Evolutionary conservation across 106 monocot genomes (phyloP).

Genomic region (Dendrobium huoshanense): DNA sequence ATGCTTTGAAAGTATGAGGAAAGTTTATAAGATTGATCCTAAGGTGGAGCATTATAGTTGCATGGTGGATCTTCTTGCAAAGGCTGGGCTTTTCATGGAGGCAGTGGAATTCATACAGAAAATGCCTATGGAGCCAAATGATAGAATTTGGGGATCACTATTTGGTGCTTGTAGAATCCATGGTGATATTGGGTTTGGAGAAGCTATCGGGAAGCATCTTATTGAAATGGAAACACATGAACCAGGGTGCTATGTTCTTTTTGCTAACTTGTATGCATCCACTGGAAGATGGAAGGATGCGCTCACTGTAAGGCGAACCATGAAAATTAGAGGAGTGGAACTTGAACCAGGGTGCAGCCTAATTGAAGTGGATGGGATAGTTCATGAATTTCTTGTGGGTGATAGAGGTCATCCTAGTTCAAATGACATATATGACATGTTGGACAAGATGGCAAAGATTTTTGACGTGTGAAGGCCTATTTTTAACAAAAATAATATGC

Average conservation of each 20-base stretch:
- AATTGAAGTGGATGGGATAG: constrained; percentile 9
- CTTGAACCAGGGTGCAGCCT: constrained; percentile 13
- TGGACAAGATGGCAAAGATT: no score
- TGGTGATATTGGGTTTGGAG: constrained; percentile 10
- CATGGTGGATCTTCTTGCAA: constrained; percentile 52
- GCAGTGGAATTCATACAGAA: constrained; percentile 23
- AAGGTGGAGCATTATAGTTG: constrained; percentile 56
- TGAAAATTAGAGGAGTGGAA: constrained; percentile 12
- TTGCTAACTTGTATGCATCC: constrained; percentile 3
- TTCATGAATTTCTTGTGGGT: background rate
- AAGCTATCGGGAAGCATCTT: constrained; percentile 10
- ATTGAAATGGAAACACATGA: constrained; percentile 12
- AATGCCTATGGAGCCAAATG: constrained; percentile 39
- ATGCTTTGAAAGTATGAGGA: constrained; percentile 37
- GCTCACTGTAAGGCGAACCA: background rate
- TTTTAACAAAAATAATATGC: no score
- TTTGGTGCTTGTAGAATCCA: constrained; percentile 12
- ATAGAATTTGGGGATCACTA: constrained; percentile 29
- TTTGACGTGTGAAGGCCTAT: no score
- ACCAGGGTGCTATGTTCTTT: constrained; percentile 4
- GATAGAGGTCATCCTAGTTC: background rate
- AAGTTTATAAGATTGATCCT: constrained; percentile 22
- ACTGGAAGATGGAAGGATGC: constrained; percentile 9
- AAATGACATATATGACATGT: background rate
- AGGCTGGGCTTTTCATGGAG: constrained; percentile 36